Evolutionary conservation across 1,139 yeast species (phyloP), one percentile per base, ranked within the genome.

Genomic region (Blastobotrys aristatus): DNA sequence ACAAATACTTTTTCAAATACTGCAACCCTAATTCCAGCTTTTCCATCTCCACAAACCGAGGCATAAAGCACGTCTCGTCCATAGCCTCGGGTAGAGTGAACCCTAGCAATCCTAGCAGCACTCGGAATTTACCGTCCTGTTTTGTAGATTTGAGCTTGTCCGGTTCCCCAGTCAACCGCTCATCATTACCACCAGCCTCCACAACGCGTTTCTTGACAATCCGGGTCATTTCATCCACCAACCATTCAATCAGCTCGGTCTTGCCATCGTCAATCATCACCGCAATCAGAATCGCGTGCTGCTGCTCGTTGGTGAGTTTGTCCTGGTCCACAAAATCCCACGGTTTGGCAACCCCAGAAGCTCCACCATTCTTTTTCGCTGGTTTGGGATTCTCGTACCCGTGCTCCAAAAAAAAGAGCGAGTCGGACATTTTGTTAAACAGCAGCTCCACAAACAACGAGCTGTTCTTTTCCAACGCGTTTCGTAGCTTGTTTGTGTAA

Each of bases 381-480:
- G 43, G 46, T 40, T 53, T 52, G 35, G 53, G 57, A 34, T 74
- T 61, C 44, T 82, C 86, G 32, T 90, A 87, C 20, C 79, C 79
- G 49, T 70, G 67, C 47, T 76, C 70, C 47, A 69, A 72, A 52
- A 73, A 72, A 26, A 67, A 69, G 5, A 70, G 55, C 21, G 67
- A 63, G 18, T 75, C 79, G 43, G 78, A 79, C 53, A 81, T 65
- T 56, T 86, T 70, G 24, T 83, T 77, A 65, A 86, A 85, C 36
- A 88, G 66, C 8, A 90, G 56, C 58, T 89, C 96, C 14, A 84
- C 72, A 41, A 78, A 82, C 52, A 80, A 63, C 0, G 72, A 72
- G 46, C 75, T 95, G 57, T 80, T 77, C 59, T 63, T 75, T 41
- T 63, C 72, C 52, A 73, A 71, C 53, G 66, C 76, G 63, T 67